Percentiles rank a stretch among this genome's conserved stretches.
Conservation (phyloP, 345 rosid species). For the Rhizophora apiculata region DNA sequence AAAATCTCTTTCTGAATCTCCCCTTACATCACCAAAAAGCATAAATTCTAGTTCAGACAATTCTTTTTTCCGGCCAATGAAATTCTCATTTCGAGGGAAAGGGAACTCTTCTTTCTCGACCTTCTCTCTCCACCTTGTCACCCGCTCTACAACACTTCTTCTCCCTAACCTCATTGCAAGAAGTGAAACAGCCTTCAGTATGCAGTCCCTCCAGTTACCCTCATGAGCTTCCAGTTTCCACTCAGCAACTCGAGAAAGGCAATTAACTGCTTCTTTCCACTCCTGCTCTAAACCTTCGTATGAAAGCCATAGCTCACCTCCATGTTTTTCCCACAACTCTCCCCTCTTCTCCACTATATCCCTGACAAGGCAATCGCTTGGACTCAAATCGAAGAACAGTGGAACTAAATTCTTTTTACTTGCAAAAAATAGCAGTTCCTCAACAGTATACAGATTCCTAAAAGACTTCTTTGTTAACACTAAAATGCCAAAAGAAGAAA, state of each 20-base stretch:
- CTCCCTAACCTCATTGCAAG: slow-evolving; percentile 79
- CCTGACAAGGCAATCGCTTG: slow-evolving; percentile 82
- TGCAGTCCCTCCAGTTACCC: slow-evolving; percentile 92
- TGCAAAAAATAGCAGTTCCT: slow-evolving; percentile 75
- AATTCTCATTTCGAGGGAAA: slow-evolving; percentile 70
- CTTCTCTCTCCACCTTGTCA: slow-evolving; percentile 81
- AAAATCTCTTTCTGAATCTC: slow-evolving; percentile 73
- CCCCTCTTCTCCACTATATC: slow-evolving; percentile 95
- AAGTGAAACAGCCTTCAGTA: slow-evolving; percentile 61
- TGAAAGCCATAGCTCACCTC: slow-evolving; percentile 78
- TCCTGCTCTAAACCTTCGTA: slow-evolving; percentile 90
- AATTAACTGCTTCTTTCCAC: slow-evolving; percentile 84
- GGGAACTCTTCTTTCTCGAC: slow-evolving; percentile 88
- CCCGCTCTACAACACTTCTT: slow-evolving; percentile 78
- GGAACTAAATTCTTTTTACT: slow-evolving; percentile 89
- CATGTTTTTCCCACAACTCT: slow-evolving; percentile 89
- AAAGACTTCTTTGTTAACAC: slow-evolving; percentile 77
- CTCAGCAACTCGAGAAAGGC: slow-evolving; percentile 68
- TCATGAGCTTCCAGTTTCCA: slow-evolving; percentile 92
- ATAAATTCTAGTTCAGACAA: slow-evolving; percentile 81
- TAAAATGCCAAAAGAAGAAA: slow-evolving; percentile 79
- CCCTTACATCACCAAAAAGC: slow-evolving; percentile 77
- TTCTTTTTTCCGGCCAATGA: slow-evolving; percentile 89
- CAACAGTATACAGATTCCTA: slow-evolving; percentile 71
- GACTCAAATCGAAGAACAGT: slow-evolving; percentile 72